phyloP scores from a whole-genome alignment of 2,329 filamentous ascomycete species.

The Colletotrichum abscissum region DNA sequence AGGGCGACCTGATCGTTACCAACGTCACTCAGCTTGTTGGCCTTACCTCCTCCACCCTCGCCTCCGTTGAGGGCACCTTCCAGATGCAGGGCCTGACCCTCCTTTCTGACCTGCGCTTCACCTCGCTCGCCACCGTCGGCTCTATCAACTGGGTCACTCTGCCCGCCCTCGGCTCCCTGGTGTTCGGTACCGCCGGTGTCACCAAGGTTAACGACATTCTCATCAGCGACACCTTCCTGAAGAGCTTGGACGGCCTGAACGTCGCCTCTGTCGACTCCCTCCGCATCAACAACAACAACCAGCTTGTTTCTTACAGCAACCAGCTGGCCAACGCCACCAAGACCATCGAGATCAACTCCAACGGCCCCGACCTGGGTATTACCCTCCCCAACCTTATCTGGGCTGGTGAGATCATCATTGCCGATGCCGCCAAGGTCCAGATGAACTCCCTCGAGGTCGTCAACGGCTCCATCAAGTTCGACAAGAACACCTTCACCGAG shows the following conservation, averaged over 20 bases:
- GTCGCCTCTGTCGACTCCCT: constrained; percentile 78
- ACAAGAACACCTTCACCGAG: constrained; percentile 77
- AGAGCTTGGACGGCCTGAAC: constrained; percentile 82
- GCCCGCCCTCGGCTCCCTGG: constrained; percentile 63
- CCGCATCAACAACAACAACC: constrained; percentile 90
- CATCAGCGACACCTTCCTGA: constrained; percentile 89
- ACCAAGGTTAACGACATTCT: constrained; percentile 74
- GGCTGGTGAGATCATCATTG: constrained; percentile 64
- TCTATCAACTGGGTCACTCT: constrained; percentile 79
- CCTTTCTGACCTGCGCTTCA: constrained; percentile 76
- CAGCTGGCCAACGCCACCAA: constrained; percentile 81
- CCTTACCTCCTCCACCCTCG: constrained; percentile 71
- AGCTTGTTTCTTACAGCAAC: constrained; percentile 80
- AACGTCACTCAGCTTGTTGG: constrained; percentile 68
- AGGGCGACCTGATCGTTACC: constrained; percentile 71
- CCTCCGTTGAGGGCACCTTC: constrained; percentile 77
- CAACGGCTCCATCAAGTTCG: constrained; percentile 85
- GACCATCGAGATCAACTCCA: constrained; percentile 80
- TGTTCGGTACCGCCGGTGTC: constrained; percentile 67
- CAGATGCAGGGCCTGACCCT: constrained; percentile 74
- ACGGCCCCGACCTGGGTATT: constrained; percentile 78
- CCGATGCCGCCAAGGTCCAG: constrained; percentile 79
- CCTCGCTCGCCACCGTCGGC: constrained; percentile 71
- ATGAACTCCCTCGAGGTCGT: constrained; percentile 79
- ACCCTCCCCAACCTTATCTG: constrained; percentile 82